These are phyloP conservation scores for Fusarium foetens DNA, from an alignment of 2,329 filamentous ascomycete genomes.

Conservation along the genomic window DNA sequence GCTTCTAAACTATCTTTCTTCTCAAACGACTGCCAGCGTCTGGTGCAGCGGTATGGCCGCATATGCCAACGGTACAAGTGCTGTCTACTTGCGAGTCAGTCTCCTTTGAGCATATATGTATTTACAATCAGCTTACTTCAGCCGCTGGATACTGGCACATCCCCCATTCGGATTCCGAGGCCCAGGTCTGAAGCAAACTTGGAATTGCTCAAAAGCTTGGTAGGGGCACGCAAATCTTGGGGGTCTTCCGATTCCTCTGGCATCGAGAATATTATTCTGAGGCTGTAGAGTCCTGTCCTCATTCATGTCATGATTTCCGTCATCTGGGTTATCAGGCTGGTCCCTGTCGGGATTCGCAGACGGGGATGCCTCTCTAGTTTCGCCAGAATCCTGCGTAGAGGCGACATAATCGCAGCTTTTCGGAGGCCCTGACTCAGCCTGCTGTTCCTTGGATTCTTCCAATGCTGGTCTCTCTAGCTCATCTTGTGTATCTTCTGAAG, in stretches of 20 bases:
- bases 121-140: background rate
- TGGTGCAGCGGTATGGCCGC: background rate
- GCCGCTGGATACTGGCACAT: background rate
- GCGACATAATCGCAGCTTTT: background rate
- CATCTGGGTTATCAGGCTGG: background rate
- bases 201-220: background rate
- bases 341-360: background rate
- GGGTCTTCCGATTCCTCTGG: background rate
- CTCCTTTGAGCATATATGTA: too few relatives aligned
- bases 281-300: background rate
- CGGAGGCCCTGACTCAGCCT: background rate
- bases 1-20: background rate
- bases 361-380: background rate
- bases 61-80: background rate
- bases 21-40: background rate
- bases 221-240: background rate
- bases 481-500: background rate
- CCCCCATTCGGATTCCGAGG: constrained; percentile 6
- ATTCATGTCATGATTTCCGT: background rate
- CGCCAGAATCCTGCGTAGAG: background rate
- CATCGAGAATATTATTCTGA: too few relatives aligned
- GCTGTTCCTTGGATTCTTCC: background rate
- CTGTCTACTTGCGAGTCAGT: background rate
- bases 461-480: background rate
- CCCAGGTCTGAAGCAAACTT: constrained; percentile 2